A percentile compares a stretch with the other conserved stretches of the same genome.
Evolutionary conservation across 306 rosid species (phyloP).

Genomic region (Prunus kanzakura): DNA sequence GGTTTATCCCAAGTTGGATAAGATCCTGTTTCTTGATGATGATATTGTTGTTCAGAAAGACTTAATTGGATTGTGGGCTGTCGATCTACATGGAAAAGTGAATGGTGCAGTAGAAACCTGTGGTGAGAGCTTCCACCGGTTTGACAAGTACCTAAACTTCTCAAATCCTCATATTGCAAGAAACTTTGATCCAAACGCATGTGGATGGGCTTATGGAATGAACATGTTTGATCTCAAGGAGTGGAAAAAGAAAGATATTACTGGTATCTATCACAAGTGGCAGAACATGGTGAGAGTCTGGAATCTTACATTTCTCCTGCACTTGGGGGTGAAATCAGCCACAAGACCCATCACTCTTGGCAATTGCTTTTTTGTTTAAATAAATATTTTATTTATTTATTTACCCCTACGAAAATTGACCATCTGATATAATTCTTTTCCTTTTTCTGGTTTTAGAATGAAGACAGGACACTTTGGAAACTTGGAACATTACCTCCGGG

Average conservation of each 20-base stretch:
- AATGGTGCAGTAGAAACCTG: constrained; percentile 98
- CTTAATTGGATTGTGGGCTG: constrained; percentile 74
- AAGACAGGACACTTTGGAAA: constrained; percentile 90
- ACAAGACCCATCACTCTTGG: background rate
- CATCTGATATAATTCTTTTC: background rate
- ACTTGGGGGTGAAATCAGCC: background rate
- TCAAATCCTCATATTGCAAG: constrained; percentile 83
- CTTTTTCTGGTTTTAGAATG: constrained; percentile 53
- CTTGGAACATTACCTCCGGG: constrained; percentile 97
- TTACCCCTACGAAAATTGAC: background rate
- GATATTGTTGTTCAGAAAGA: constrained; percentile 99
- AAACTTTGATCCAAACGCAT: constrained; percentile 85
- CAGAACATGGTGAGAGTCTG: constrained; percentile 86
- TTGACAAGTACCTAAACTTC: constrained; percentile 92
- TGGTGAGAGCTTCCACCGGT: constrained; percentile 86
- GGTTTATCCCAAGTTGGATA: constrained; percentile 88
- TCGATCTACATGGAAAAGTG: constrained; percentile 82
- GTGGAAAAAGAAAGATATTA: constrained; percentile 87
- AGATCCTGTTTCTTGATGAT: constrained; percentile 89
- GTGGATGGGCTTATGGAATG: constrained; percentile 99
- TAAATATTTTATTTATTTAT: background rate
- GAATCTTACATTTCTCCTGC: constrained; percentile 16
- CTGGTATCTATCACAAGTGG: constrained; percentile 97
- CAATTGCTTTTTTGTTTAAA: background rate
- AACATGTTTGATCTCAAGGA: constrained; percentile 85